Conservation (phyloP, 106 monocot genomes). For the Cymbidium sinense region DNA sequence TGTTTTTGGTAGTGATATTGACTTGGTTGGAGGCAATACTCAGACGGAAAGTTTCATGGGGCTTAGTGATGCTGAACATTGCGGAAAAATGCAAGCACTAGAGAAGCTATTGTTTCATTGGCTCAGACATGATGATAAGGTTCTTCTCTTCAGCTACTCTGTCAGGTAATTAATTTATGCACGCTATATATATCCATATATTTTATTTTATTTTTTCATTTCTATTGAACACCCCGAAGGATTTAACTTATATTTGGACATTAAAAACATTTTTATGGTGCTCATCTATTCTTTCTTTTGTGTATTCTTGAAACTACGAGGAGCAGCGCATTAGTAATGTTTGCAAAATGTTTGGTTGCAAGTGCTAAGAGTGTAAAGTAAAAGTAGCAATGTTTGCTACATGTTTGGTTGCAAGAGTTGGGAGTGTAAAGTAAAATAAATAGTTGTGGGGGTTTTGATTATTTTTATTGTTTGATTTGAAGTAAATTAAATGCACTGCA, state of each 20-base stretch:
- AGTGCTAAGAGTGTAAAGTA: too few relatives aligned
- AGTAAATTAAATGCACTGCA: too few relatives aligned
- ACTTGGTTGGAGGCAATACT: slow-evolving; percentile 65
- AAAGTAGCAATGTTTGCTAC: too few relatives aligned
- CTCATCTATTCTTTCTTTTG: neutral
- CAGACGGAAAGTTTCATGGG: slow-evolving; percentile 91
- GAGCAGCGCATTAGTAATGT: too few relatives aligned
- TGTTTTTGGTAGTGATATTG: slow-evolving; percentile 64
- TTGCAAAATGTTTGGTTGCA: too few relatives aligned
- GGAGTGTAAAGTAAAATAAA: too few relatives aligned
- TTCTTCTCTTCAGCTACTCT: slow-evolving; percentile 94
- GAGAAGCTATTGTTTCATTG: slow-evolving; percentile 64
- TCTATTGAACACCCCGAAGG: neutral
- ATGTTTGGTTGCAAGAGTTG: too few relatives aligned
- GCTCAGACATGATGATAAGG: slow-evolving; percentile 74
- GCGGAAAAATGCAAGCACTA: slow-evolving; percentile 93
- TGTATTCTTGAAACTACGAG: neutral
- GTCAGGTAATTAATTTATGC: slow-evolving; percentile 49
- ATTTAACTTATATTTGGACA: neutral
- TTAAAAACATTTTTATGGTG: neutral
- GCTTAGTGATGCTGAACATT: slow-evolving; percentile 91
- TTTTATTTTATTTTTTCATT: neutral
- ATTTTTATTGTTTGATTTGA: too few relatives aligned
- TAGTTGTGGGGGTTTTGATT: too few relatives aligned
- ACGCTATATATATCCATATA: neutral